Percentiles rank a stretch among this genome's conserved stretches.
Conservation (phyloP, 768 basidiomycete genomes). For the Lactarius deliciosus region DNA sequence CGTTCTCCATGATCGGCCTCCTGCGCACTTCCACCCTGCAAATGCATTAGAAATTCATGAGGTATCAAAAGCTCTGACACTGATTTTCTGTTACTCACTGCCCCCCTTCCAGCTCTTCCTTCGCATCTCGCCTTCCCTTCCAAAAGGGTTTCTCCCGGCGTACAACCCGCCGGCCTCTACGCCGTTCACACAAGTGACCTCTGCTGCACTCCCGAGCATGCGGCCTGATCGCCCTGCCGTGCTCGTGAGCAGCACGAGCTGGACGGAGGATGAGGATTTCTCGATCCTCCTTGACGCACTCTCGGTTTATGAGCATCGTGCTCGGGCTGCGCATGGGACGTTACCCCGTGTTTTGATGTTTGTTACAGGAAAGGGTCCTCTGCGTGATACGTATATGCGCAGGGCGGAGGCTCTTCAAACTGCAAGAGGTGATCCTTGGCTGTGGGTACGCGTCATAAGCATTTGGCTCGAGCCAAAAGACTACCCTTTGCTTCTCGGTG, state of each 20-base stretch:
- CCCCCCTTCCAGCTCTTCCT: conserved; percentile 50
- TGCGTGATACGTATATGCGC: conserved; percentile 70
- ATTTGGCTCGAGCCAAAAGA: conserved; percentile 89
- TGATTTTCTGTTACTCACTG: conserved; percentile 23
- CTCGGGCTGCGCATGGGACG: conserved; percentile 34
- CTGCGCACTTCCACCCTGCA: conserved; percentile 74
- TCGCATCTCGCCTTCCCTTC: conserved; percentile 49
- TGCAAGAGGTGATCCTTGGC: conserved; percentile 50
- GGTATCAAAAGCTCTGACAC: conserved; percentile 39
- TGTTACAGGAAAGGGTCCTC: conserved; percentile 89
- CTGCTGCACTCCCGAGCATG: conserved; percentile 54
- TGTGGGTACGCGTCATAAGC: conserved; percentile 73
- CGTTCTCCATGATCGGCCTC: conserved; percentile 89
- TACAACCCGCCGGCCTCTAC: conserved; percentile 37
- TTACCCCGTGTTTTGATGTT: conserved; percentile 81
- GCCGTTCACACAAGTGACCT: conserved; percentile 33
- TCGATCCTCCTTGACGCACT: conserved; percentile 77
- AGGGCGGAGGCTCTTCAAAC: conserved; percentile 59
- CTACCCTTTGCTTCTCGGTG: conserved; percentile 85
- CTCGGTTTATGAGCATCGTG: conserved; percentile 62
- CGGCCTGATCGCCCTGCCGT: conserved; percentile 80
- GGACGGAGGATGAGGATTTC: conserved; percentile 98
- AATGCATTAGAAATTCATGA: conserved; percentile 74
- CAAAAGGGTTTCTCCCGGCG: conserved; percentile 47
- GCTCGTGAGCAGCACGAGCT: conserved; percentile 89